Evolutionary conservation across 495 filamentous ascomycete species (phyloP), one percentile per base, ranked within the genome.

Genomic region (Penicillium dipodomyicola): DNA sequence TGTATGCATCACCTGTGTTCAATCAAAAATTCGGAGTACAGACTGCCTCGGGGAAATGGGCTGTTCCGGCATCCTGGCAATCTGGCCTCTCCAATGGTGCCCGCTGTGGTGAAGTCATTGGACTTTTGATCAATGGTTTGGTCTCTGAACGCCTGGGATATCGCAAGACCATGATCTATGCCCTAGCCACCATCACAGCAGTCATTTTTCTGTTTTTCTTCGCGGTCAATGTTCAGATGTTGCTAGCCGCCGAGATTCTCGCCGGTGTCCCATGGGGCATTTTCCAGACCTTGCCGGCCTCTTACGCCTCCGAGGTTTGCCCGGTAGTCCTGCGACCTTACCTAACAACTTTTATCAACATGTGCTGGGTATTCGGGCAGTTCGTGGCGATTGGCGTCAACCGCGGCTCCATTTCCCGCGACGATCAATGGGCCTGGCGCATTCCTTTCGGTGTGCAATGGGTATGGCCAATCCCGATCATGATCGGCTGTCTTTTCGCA

Each of bases 191-290:
- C 10, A 71, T 89, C 3, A 77, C 72, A n/a, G 80, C 68, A 15
- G 84, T 88, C 65, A 86, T 83, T n/a, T 76, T 83, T 32, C 76
- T 91, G 59, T 82, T 86, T 65, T 88, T 89, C 73, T 87, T 85
- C 25, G 86, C 86, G 1, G 75, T 81, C 39, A 82, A 75, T 60
- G 74, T 89, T 1, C 70, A 82, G 23, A 78, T 80, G 33, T 76
- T 90, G 10, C 76, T 87, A 35, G 79, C 83, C 19, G 87, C 80
- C 2, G 86, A 89, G 67, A 85, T 90, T 51, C 73, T 91, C 2
- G 84, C 81, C 52, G 87, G 87, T 57, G 84, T 90, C 52, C 83
- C 85, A 33, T 90, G 87, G 87, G 88, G 87, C 54, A 80, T 89
- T 25, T 89, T 89, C 68, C 86, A 88, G 64, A 89, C 86, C 1